phyloP scores from a whole-genome alignment of 169 alveolate species.

The Cryptosporidium andersoni region DNA sequence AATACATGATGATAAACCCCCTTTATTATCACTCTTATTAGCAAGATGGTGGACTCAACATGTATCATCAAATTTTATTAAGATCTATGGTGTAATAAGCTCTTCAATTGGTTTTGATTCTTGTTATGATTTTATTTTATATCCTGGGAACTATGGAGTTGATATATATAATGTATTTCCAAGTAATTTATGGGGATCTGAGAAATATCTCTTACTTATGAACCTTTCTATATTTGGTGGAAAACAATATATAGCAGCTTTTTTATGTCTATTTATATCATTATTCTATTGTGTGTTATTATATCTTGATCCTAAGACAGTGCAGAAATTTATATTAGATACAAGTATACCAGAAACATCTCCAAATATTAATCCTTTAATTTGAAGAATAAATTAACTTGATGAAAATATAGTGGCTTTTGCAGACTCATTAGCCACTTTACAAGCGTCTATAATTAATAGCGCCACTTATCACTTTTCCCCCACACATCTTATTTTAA shows the following conservation, averaged over 20 bases:
- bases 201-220: conserved; percentile 42
- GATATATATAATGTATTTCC: conserved; percentile 51
- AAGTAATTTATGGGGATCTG: conserved; percentile 65
- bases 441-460: no score
- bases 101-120: conserved; percentile 43
- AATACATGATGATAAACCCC: conserved; percentile 7
- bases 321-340: conserved; percentile 34
- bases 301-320: conserved; percentile 58
- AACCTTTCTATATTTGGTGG: conserved; percentile 63
- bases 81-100: conserved; percentile 48
- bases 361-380: no score
- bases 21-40: conserved; percentile 28
- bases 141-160: conserved; percentile 60
- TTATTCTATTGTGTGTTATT: conserved; percentile 16
- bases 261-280: conserved; percentile 40
- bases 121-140: conserved; percentile 10
- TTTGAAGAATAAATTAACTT: conserved; percentile 8
- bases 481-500: conserved; percentile 60
- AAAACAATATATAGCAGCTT: conserved; percentile 51
- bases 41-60: conserved; percentile 68
- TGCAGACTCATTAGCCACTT: background rate
- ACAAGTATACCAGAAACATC: background rate
- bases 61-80: conserved; percentile 58
- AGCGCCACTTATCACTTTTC: conserved; percentile 13
- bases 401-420: conserved; percentile 17